Evolutionary conservation across 140 eudicot genomes (phyloP).

Genomic region (Senecio squalidus): DNA sequence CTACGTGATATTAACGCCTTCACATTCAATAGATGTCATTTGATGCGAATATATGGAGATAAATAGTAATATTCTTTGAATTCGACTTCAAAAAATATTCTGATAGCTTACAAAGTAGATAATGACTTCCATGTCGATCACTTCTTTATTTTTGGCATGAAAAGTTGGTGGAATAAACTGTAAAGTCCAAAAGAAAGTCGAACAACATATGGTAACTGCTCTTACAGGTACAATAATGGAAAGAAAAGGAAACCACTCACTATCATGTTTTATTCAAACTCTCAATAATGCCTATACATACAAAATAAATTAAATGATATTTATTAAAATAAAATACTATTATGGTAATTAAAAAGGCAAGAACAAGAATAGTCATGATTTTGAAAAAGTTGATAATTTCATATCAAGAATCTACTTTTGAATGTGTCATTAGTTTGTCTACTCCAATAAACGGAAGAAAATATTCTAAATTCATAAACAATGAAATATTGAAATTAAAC

Average conservation of each 20-base stretch:
- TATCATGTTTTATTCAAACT: too few species aligned
- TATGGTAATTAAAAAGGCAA: too few species aligned
- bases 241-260: slow-evolving; percentile 17
- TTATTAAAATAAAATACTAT: too few species aligned
- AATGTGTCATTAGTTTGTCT: too few species aligned
- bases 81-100: neutral
- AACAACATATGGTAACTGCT: slow-evolving; percentile 14
- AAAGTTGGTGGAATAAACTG: slow-evolving; percentile 15
- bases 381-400: too few species aligned
- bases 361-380: too few species aligned
- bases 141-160: slow-evolving; percentile 10
- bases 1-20: neutral
- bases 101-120: slow-evolving; percentile 19
- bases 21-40: neutral
- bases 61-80: slow-evolving; percentile 5
- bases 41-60: neutral
- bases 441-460: too few species aligned
- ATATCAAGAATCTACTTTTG: too few species aligned
- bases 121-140: slow-evolving; percentile 10
- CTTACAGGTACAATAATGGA: slow-evolving; percentile 4
- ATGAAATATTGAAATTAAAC: too few species aligned
- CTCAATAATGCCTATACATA: too few species aligned
- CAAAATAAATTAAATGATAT: too few species aligned
- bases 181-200: slow-evolving; percentile 2
- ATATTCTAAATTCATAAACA: too few species aligned